Base-by-base conservation (phyloP, 2,329 filamentous ascomycete genomes). In the Neofusicoccum parvum region DNA sequence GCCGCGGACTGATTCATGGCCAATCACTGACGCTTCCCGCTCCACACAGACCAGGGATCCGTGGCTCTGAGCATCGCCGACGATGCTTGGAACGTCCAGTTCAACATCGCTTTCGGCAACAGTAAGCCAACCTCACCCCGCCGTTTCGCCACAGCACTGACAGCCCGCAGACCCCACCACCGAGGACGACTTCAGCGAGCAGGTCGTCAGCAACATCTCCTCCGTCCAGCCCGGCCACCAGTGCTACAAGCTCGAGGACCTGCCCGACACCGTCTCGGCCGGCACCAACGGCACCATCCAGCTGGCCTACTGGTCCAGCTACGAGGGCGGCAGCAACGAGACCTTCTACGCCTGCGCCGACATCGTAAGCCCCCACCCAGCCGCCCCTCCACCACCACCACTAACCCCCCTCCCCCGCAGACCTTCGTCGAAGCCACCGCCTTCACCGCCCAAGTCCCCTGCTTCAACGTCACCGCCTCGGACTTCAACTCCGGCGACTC, bases 31-130 rank as follows among this genome's bases (percentile, higher is more conserved):
- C 62, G 3, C 12, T 4, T 34, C 3, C 10, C 6, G 34, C 23
- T 12, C 15, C 43, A 9, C 39, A 39, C 53, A 87, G 86, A 80
- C 14, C 82, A 83, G 64, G 87, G 85, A 12, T 78, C 81, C 51
- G 78, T 89, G 14, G 80, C 86, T 1, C 77, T 89, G 3, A 82
- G 85, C 6, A 81, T 84, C 20, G 85, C 87, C 50, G 83, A 87
- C 66, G 84, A 87, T 59, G 85, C 86, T 5, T 87, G 81, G 71
- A 79, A 83, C 46, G 75, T 87, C 27, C 80, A 83, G 59, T 78
- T 88, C 20, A 80, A 82, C 62, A 81, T 88, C 62, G 84, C 86
- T 0, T 83, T 86, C 67, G 74, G 75, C 5, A 77, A 82, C 62
- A 77, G 86, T 86, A 74, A 66, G 77, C 74, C 11, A 15, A 34